phyloP scores from a whole-genome alignment of 257 asterid species.

The Capsicum rhomboideum region DNA sequence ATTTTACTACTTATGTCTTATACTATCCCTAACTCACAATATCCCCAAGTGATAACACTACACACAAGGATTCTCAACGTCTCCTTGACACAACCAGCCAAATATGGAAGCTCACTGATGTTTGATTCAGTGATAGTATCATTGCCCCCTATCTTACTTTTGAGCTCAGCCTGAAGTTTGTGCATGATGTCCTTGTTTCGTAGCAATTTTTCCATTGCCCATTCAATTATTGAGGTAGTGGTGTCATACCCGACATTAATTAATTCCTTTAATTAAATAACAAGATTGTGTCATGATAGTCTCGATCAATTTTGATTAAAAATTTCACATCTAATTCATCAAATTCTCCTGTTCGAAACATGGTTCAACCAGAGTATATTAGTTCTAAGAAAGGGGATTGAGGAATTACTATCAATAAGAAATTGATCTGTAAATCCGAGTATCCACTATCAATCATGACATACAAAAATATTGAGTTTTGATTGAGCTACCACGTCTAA shows the following conservation, averaged over 20 bases:
- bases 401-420: constrained; percentile 22
- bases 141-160: neutral
- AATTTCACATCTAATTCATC: neutral
- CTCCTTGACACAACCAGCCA: constrained; percentile 34
- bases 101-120: constrained; percentile 13
- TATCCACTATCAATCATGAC: constrained; percentile 11
- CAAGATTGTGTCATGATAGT: neutral
- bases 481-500: neutral
- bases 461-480: constrained; percentile 10
- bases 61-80: constrained; percentile 38
- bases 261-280: constrained; percentile 8
- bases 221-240: constrained; percentile 21
- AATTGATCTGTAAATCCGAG: constrained; percentile 23
- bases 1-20: too few species aligned
- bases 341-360: neutral
- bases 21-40: too few species aligned
- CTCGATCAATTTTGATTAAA: neutral
- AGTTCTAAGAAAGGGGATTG: too few species aligned
- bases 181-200: constrained; percentile 10
- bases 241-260: constrained; percentile 36
- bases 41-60: too few species aligned
- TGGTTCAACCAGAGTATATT: too few species aligned
- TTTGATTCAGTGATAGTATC: neutral
- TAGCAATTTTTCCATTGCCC: constrained; percentile 28
- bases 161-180: constrained; percentile 12